phyloP scores from a whole-genome alignment of 108 stramenopile species.

The Pelagomonas calceolata region DNA sequence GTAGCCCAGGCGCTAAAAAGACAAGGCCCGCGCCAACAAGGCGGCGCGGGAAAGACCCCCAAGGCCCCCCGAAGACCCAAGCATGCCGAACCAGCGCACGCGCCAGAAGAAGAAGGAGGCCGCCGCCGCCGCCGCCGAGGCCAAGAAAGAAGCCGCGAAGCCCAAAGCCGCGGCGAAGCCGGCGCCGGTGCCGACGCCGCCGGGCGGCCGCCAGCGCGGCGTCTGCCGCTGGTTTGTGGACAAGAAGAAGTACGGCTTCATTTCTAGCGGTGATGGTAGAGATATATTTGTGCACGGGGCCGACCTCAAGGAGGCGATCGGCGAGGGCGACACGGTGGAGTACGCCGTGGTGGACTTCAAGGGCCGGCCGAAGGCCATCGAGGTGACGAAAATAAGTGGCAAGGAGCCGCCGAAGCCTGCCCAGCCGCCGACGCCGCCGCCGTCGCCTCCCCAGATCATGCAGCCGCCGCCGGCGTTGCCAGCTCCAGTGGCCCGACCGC shows the following conservation, averaged over 20 bases:
- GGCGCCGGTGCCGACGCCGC: too few relatives aligned
- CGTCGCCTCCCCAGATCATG: not conserved
- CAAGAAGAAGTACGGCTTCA: constrained; percentile 1
- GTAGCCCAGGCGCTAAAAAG: too few relatives aligned
- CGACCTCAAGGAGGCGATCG: not conserved
- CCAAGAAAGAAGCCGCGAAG: too few relatives aligned
- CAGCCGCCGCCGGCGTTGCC: not conserved
- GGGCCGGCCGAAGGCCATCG: not conserved
- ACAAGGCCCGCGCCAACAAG: too few relatives aligned
- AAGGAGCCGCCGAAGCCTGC: not conserved
- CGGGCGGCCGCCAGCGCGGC: not conserved
- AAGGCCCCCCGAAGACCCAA: too few relatives aligned
- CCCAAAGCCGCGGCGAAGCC: too few relatives aligned
- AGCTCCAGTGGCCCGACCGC: not conserved
- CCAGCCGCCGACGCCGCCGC: not conserved
- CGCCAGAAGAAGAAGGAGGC: too few relatives aligned
- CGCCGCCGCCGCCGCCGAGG: too few relatives aligned
- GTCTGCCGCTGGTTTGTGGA: not conserved
- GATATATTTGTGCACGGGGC: not conserved
- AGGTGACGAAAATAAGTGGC: not conserved
- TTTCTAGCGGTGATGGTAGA: not conserved
- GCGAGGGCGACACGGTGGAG: not conserved
- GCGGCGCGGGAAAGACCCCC: too few relatives aligned
- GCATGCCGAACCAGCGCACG: too few relatives aligned
- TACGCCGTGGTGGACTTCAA: not conserved